phyloP scores from a whole-genome alignment of 2,329 filamentous ascomycete genomes.

The Ophiostoma sp. region DNA sequence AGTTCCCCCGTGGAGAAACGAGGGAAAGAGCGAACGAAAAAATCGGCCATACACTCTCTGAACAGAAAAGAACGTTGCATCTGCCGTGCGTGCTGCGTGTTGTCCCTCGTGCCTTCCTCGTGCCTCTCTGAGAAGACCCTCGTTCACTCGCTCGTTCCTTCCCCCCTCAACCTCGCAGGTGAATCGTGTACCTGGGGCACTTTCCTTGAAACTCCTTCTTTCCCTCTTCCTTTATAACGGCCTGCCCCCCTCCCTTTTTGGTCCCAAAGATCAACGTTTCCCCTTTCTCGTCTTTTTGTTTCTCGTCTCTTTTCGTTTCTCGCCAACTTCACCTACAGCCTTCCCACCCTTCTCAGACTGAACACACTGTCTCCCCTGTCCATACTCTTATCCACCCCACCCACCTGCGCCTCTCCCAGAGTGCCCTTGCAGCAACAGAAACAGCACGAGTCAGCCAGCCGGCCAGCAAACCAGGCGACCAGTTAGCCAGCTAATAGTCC shows the following conservation, averaged over 20 bases:
- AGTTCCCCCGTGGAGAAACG: constrained; percentile 1
- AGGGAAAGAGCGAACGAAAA: neutral
- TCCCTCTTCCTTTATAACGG: neutral
- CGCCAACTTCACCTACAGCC: neutral
- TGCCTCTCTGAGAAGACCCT: neutral
- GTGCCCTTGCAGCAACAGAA: neutral
- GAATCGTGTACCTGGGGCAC: neutral
- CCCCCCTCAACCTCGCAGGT: neutral
- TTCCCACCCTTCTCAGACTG: neutral
- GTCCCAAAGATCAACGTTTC: neutral
- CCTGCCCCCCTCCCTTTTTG: neutral
- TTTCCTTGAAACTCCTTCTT: neutral
- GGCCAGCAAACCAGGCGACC: neutral
- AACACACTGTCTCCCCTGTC: neutral
- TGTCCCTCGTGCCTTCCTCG: constrained; percentile 8
- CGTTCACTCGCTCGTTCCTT: neutral
- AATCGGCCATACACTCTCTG: neutral
- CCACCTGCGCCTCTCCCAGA: neutral
- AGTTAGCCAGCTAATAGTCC: neutral
- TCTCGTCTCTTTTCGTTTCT: neutral
- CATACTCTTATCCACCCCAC: neutral
- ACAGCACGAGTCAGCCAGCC: constrained; percentile 6
- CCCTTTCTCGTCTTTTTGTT: neutral
- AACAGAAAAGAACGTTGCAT: constrained; percentile 9
- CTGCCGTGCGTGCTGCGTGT: neutral